Base-by-base conservation (phyloP, 1,284 basidiomycete genomes). In the Puccinia polysora region DNA sequence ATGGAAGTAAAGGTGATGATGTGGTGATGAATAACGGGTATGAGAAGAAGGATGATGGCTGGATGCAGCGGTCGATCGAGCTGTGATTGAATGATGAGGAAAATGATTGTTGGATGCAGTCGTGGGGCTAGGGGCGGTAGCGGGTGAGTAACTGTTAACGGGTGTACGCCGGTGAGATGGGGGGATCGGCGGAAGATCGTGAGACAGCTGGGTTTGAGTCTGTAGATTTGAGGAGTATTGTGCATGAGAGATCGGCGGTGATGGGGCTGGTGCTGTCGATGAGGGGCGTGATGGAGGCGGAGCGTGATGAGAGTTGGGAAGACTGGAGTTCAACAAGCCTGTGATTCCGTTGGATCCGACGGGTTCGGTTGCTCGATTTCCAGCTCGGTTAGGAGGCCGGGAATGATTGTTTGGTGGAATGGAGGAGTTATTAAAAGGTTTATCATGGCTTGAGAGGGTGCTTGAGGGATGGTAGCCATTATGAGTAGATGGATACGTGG, bases 1-100 rank as follows among this genome's bases (percentile, higher is more conserved):
- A 47, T 68, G 52, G n/a, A 40, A 52, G 38, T 56, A 28, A 43
- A 43, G 65, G 34, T 55, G 52, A 23, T 58, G 38, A 47, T 68
- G 65, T 23, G 65, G 53, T 3, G 65, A 68, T 34, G 65, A 30
- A 58, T 68, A 58, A 14, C 40, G 52, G 38, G 38, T 43, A 20
- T 67, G 65, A 34, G n/a, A n/a, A n/a, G n/a, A n/a, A n/a, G 40
- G 52, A 43, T 68, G 52, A 40, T 68, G 65, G 58, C 34, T n/a
- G 25, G 65, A 47, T n/a, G 47, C 40, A 28, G 65, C 14, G 28
- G 47, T 68, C 15, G 65, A 68, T 56, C 53, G 36, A 45, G 34
- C 28, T 12, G 45, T 20, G 2, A 56, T 18, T 34, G 56, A 53
- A 55, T 68, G 65, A 34, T 68, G 52, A 7, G 36, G 38, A 55